phyloP scores from a whole-genome alignment of 345 rosid genomes.

The Syzygium grande region DNA sequence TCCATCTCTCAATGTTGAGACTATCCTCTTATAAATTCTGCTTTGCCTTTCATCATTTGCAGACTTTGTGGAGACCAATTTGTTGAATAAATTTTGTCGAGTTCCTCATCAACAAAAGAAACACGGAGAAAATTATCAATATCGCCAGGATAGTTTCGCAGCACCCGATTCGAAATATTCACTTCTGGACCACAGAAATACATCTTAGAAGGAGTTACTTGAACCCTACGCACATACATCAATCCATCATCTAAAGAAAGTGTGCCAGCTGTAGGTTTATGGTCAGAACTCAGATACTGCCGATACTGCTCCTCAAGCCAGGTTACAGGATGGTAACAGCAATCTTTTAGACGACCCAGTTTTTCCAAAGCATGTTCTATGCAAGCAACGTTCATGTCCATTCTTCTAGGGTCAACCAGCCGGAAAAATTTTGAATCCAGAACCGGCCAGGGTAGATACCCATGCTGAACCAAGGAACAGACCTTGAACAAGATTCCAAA shows the following conservation, averaged over 20 bases:
- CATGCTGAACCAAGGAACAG: conserved; percentile 39
- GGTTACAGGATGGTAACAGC: conserved; percentile 36
- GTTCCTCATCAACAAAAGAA: conserved; percentile 43
- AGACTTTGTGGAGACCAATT: conserved; percentile 6
- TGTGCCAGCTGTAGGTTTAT: conserved; percentile 12
- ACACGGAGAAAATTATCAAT: conserved; percentile 34
- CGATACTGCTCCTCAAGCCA: conserved; percentile 29
- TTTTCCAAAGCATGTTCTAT: conserved; percentile 36
- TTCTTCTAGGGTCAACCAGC: conserved; percentile 14
- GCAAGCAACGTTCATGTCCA: background rate
- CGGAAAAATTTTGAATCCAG: conserved; percentile 22
- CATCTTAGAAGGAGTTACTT: conserved; percentile 40
- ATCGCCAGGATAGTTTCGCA: conserved; percentile 25
- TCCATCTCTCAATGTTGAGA: conserved; percentile 32
- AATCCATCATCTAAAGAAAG: conserved; percentile 29
- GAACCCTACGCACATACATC: conserved; percentile 30
- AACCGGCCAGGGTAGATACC: conserved; percentile 33
- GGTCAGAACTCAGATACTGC: background rate
- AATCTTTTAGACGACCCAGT: conserved; percentile 14
- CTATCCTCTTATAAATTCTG: conserved; percentile 29
- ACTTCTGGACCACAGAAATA: conserved; percentile 50
- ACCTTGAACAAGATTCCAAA: conserved; percentile 30
- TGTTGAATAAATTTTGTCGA: conserved; percentile 22
- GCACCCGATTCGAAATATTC: conserved; percentile 40
- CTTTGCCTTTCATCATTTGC: conserved; percentile 7